Conservation (phyloP, 2,329 filamentous ascomycete species). For the Sarocladium strictum region DNA sequence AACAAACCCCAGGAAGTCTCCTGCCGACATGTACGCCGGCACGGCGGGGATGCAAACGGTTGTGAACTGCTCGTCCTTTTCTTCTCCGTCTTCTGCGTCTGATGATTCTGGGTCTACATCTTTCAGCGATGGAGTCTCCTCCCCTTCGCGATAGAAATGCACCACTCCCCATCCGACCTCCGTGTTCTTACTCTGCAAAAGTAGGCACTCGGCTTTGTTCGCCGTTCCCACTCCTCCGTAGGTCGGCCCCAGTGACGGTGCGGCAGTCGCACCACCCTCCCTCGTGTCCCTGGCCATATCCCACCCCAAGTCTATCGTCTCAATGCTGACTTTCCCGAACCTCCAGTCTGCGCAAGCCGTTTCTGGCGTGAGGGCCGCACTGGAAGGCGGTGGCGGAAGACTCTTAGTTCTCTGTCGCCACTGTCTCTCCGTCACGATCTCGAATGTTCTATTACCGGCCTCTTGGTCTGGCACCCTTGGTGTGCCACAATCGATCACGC, state of each 20-base stretch:
- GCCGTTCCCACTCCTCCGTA: conserved; percentile 60
- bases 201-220: conserved; percentile 75
- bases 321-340: conserved; percentile 70
- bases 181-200: conserved; percentile 64
- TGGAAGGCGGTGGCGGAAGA: conserved; percentile 36
- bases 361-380: conserved; percentile 38
- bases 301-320: conserved; percentile 66
- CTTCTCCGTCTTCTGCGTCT: conserved; percentile 16
- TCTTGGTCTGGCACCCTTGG: conserved; percentile 26
- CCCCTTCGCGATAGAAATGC: conserved; percentile 82
- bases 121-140: conserved; percentile 51
- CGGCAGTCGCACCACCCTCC: conserved; percentile 39
- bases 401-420: conserved; percentile 33
- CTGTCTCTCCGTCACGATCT: conserved; percentile 26
- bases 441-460: conserved; percentile 23
- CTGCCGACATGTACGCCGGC: conserved; percentile 85
- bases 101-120: conserved; percentile 34
- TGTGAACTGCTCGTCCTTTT: conserved; percentile 60
- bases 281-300: conserved; percentile 29
- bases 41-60: conserved; percentile 92
- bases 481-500: conserved; percentile 46
- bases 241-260: conserved; percentile 47
- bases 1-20: conserved; percentile 86
- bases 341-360: conserved; percentile 66
- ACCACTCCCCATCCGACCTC: conserved; percentile 89